Base-by-base conservation (phyloP, 2,329 filamentous ascomycete genomes). In the Botrytis deweyae region DNA sequence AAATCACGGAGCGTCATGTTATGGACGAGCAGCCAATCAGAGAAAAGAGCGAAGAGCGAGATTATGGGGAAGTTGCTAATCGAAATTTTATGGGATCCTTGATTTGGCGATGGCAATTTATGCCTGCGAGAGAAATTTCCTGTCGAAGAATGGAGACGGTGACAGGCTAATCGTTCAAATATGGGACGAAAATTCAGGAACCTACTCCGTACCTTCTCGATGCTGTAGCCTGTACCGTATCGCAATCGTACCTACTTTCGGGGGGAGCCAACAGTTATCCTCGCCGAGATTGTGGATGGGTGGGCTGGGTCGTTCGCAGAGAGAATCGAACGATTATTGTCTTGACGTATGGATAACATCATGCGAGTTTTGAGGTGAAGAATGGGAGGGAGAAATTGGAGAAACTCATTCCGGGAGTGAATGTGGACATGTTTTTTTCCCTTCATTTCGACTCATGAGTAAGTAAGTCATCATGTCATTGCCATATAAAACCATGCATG, bases 11-110 rank as follows among this genome's bases (percentile, higher is more conserved):
- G 70, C 70, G 38, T 72, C 62, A 72, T 72, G 20, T 29, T 36
- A 38, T n/a, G 18, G 2, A 3, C 70, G 36, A n/a, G 46, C 25
- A 22, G 46, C 61, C 62, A 72, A 72, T 72, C 22, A 46, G 20
- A 62, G 38, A 59, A 70, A 38, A 67, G 63, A 55, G 62, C 70
- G 49, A 72, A 72, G 49, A 58, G 66, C 66, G 66, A 68, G 65
- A 58, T 68, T 44, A 58, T 58, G 65, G 62, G 62, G 62, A 42
- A 42, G 62, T 42, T 42, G 40, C 62, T 64, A 42, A 40, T 25
- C 61, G 22, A 42, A 40, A 63, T n/a, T 63, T 63, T 58, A 18
- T 58, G 16, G 38, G n/a, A 63, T 40, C 61, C 61, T 63, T 25
- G 61, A 63, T 42, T n/a, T 55, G n/a, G 49, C 49, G 49, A 55